Evolutionary conservation across 192 early-diverging fungal genomes (phyloP).

Genomic region (Umbelopsis sp.): DNA sequence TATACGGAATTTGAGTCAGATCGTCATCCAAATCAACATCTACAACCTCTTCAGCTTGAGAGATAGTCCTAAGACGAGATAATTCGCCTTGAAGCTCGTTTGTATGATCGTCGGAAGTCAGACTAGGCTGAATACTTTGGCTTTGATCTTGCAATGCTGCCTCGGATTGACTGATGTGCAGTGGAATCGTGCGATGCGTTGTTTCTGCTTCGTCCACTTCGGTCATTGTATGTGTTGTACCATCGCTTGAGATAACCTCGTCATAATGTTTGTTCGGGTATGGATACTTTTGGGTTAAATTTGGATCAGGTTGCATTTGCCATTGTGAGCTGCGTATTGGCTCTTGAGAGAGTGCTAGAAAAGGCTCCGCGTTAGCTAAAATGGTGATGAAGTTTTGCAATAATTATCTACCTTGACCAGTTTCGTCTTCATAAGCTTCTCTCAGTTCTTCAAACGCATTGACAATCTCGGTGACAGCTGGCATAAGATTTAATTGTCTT

Average conservation of each 20-base stretch:
- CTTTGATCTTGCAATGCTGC: no score
- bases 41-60: background rate
- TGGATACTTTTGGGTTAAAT: conserved; percentile 15
- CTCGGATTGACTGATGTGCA: no score
- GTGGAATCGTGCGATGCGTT: no score
- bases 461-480: background rate
- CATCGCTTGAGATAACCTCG: background rate
- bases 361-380: background rate
- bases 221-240: background rate
- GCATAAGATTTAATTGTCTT: conserved; percentile 11
- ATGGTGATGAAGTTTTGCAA: background rate
- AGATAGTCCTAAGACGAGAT: background rate
- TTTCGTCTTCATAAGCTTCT: conserved; percentile 4
- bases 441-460: background rate
- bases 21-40: background rate
- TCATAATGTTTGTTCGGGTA: background rate
- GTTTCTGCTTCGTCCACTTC: no score
- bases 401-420: background rate
- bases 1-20: background rate
- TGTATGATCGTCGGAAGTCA: background rate
- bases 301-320: background rate
- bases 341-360: background rate
- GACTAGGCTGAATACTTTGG: no score
- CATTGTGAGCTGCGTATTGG: conserved; percentile 18
- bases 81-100: background rate